Evolutionary conservation across 1,139 yeast species (phyloP).

Genomic region (Suhomyces bokatorum): DNA sequence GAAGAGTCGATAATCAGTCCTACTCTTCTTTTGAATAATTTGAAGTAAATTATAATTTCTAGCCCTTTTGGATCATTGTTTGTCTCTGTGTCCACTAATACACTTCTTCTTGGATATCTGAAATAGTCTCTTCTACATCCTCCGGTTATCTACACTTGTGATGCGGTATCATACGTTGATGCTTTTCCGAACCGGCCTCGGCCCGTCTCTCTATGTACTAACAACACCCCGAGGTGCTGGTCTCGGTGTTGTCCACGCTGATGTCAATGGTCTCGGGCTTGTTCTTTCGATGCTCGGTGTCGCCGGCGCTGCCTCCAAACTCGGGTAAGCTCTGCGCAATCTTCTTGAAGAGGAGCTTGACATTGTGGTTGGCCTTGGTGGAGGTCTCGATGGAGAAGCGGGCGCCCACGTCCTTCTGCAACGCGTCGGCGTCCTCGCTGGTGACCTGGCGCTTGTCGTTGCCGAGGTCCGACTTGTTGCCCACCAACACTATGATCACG

Average conservation of each 20-base stretch:
- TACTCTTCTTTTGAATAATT: no score
- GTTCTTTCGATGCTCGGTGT: slow-evolving; percentile 25
- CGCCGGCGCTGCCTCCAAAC: slow-evolving; percentile 34
- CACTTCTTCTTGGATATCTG: no score
- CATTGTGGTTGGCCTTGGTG: slow-evolving; percentile 93
- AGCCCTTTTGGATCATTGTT: no score
- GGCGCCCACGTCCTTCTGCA: slow-evolving; percentile 57
- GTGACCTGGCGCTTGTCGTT: slow-evolving; percentile 43
- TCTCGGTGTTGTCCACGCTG: slow-evolving; percentile 30
- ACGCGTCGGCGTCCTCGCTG: slow-evolving; percentile 72
- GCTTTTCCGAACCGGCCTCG: no score
- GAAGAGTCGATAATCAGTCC: no score
- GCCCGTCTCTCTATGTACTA: slow-evolving; percentile 6
- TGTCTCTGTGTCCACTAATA: no score
- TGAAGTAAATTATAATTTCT: no score
- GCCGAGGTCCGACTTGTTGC: slow-evolving; percentile 82
- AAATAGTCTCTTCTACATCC: no score
- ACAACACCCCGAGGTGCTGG: slow-evolving; percentile 19
- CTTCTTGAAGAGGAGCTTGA: slow-evolving; percentile 82
- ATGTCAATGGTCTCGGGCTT: slow-evolving; percentile 49
- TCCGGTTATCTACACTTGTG: no score
- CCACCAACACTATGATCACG: slow-evolving; percentile 63
- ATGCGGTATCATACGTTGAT: no score
- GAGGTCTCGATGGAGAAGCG: slow-evolving; percentile 88
- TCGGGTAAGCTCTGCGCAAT: slow-evolving; percentile 93